Base-by-base conservation (phyloP, 768 basidiomycete species). In the Collybiopsis luxurians region DNA sequence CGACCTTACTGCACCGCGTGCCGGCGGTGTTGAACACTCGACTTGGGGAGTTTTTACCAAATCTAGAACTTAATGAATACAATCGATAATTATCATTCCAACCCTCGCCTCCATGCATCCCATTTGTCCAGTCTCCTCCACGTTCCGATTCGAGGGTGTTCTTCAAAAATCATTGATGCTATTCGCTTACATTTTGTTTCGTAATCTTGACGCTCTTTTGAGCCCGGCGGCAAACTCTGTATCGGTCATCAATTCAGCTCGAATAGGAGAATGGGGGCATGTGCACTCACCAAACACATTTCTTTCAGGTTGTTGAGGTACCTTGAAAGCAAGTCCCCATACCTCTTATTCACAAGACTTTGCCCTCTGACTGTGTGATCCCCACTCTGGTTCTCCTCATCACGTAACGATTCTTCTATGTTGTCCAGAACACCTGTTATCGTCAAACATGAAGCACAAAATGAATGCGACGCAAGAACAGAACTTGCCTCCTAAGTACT, bases 251-350 rank as follows among this genome's bases (percentile, higher is more conserved):
- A 10, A n/a, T 23, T 17, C 34, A 15, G 17, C 1, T 58, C 40
- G 13, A 27, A 49, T 39, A 11, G 21, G 17, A 1, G 7, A 34
- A 43, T 50, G n/a, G 43, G 28, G 31, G n/a, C 48, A 24, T 2
- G 11, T 23, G 47, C 6, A 65, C 68, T 42, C 61, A 83, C 85
- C 66, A 70, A 64, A 57, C 72, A 70, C 38, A 76, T 75, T 28
- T 74, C 72, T 21, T 79, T 70, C 81, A 88, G 82, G 1, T 77
- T 68, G 21, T 79, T 75, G 27, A 86, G 71, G 69, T 85, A 75
- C 34, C 61, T 70, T 4, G 24, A 26, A 34, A 76, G 70, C 46
- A 78, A 70, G 4, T 75, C 74, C 15, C 76, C 62, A 43, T 76
- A 79, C 19, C 56, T 63, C 55, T 77, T 67, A 61, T 76, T 74